A percentile compares a stretch with the other conserved stretches of the same genome.
These are phyloP conservation scores for Hyphopichia buzzinii DNA, from an alignment of 1,139 yeast genomes.

Conservation along the genomic window DNA sequence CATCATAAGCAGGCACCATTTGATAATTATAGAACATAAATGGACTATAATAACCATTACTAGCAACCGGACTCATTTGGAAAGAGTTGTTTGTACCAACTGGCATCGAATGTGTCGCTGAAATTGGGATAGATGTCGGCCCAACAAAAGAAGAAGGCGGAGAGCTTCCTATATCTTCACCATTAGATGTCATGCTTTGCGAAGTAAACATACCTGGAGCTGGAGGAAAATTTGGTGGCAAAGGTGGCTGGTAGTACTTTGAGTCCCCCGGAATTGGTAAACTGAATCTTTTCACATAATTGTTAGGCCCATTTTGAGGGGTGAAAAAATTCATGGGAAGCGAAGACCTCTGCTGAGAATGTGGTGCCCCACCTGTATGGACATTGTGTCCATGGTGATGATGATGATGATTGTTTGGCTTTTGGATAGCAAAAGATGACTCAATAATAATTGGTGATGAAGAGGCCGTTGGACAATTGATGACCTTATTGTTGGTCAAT, in stretches of 20 bases:
- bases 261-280: slow-evolving; percentile 8
- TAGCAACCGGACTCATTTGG: background rate
- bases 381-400: slow-evolving; percentile 6
- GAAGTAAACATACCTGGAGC: background rate
- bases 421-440: slow-evolving; percentile 43
- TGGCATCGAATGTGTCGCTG: background rate
- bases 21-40: background rate
- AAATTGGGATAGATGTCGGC: background rate
- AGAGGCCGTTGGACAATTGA: slow-evolving; percentile 11
- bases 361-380: slow-evolving; percentile 2
- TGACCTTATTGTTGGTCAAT: slow-evolving; percentile 33
- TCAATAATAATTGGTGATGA: slow-evolving; percentile 27
- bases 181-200: background rate
- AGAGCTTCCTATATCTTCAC: background rate
- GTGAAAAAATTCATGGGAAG: slow-evolving; percentile 8
- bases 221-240: background rate
- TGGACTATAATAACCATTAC: background rate
- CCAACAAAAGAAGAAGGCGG: background rate
- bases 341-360: slow-evolving; percentile 7
- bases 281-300: slow-evolving; percentile 10
- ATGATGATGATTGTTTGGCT: slow-evolving; percentile 10
- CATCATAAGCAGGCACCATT: background rate
- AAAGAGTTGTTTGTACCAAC: background rate
- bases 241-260: slow-evolving; percentile 4
- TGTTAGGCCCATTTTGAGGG: slow-evolving; percentile 4